Base-by-base conservation (phyloP, 345 rosid genomes). In the Populus euphratica region DNA sequence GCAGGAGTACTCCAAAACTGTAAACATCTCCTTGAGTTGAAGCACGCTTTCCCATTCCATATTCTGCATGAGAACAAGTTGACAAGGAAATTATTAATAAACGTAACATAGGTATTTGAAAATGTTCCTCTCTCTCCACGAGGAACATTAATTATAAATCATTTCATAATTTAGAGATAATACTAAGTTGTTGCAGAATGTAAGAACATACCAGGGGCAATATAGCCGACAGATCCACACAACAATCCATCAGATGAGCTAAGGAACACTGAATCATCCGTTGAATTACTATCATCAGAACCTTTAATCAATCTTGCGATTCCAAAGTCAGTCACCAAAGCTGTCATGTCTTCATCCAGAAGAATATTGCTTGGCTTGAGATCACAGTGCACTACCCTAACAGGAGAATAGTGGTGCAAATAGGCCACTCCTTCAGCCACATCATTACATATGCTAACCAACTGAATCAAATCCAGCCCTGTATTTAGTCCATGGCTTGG, bases 291-390 rank as follows among this genome's bases (percentile, higher is more conserved):
- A 13, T 87, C 91, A 73, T 85, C 93, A 20, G 68, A 49, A 16
- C 84, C 86, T 85, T 85, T 86, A 56, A 92, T 82, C 80, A 93
- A 72, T 73, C 86, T 93, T 44, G 98, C 77, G 13, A 96, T 96
- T 43, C 98, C 99, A 18, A 96, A 95, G 87, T 96, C 98, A 1
- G 98, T 83, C 31, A 96, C 93, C 80, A 96, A 73, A 78, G 98
- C 98, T 1, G 94, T 96, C 92, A 96, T 85, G 68, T 92, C 92
- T 10, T 91, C 87, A 38, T 96, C 98, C 17, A 92, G 98, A 76
- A 96, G 96, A 76, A 96, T 90, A 63, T 93, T 96, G 88, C 97
- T 92, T 0, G 98, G 99, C 79, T 96, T 96, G 18, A 96, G 92
- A 84, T 96, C 99, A 76, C 99, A 96, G 73, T 96, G 99, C 78